Conservation (phyloP, 352 stramenopile species). For the Globisporangium acanthophoron region DNA sequence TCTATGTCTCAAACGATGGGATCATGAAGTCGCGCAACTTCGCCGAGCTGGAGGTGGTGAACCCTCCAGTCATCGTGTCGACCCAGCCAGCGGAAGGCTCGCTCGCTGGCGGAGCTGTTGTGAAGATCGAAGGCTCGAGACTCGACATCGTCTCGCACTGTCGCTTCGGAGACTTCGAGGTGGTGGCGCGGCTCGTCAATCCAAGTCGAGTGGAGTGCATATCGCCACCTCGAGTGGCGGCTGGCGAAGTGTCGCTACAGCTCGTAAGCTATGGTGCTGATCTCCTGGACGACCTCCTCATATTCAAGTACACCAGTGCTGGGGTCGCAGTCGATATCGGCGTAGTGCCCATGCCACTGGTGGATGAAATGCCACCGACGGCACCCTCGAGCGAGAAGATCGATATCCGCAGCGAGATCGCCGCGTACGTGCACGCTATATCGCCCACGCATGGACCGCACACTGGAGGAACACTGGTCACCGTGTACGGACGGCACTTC, state of each 20-base stretch:
- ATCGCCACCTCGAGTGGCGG: slow-evolving; percentile 28
- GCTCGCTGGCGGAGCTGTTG: slow-evolving; percentile 31
- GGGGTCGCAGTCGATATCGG: background rate
- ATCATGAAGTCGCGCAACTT: slow-evolving; percentile 32
- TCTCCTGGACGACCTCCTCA: slow-evolving; percentile 26
- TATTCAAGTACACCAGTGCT: slow-evolving; percentile 38
- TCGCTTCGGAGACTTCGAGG: slow-evolving; percentile 43
- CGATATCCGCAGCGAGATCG: slow-evolving; percentile 67
- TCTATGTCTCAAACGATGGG: slow-evolving; percentile 56
- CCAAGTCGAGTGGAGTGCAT: slow-evolving; percentile 22
- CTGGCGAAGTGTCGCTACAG: slow-evolving; percentile 32
- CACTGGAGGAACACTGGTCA: slow-evolving; percentile 77
- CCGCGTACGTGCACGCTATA: slow-evolving; percentile 66
- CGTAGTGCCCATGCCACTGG: background rate
- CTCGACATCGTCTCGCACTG: slow-evolving; percentile 63
- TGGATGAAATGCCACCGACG: background rate
- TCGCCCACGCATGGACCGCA: slow-evolving; percentile 63
- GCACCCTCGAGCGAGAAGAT: slow-evolving; percentile 52
- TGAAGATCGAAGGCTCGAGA: slow-evolving; percentile 39
- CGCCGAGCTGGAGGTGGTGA: slow-evolving; percentile 30
- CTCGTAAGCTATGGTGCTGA: slow-evolving; percentile 34
- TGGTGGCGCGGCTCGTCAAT: slow-evolving; percentile 21
- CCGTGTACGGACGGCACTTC: slow-evolving; percentile 84
- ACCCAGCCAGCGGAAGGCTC: slow-evolving; percentile 24
- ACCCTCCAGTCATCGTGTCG: slow-evolving; percentile 37